Conservation (phyloP, 2,329 filamentous ascomycete species). For the Aspergillus brasiliensis region DNA sequence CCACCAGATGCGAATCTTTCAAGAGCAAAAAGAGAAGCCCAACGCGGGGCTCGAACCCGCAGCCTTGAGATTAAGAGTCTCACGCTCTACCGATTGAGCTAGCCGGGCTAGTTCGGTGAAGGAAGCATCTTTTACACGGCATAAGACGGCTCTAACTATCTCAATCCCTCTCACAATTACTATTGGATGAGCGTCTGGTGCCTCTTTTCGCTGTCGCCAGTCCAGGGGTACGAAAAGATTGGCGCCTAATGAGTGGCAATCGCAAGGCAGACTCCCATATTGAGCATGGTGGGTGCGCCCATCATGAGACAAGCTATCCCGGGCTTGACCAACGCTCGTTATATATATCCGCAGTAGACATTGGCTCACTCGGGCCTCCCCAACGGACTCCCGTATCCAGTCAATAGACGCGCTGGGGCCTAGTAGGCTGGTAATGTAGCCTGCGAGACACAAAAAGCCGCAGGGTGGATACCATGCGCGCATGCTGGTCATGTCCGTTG, state of each 20-base stretch:
- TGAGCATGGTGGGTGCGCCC: background rate
- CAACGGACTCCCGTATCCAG: background rate
- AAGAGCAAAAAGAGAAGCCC: conserved; percentile 32
- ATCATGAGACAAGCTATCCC: background rate
- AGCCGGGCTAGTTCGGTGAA: conserved; percentile 40
- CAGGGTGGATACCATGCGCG: background rate
- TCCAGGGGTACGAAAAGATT: background rate
- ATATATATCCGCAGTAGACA: background rate
- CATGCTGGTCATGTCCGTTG: background rate
- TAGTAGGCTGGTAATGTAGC: background rate
- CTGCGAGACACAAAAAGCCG: background rate
- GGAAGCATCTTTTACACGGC: too few species aligned
- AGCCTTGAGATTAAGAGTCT: conserved; percentile 51
- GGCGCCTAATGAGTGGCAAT: background rate
- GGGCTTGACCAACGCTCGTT: background rate
- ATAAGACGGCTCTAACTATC: background rate
- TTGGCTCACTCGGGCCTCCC: background rate
- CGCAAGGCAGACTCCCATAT: background rate
- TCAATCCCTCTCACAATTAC: background rate
- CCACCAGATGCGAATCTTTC: background rate
- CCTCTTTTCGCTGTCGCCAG: background rate
- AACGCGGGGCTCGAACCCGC: conserved; percentile 47
- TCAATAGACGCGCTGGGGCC: background rate
- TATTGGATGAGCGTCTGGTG: too few species aligned
- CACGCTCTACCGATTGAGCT: conserved; percentile 55